A percentile compares a stretch with the other conserved stretches of the same genome.
These are phyloP conservation scores for Nothopassalora personata DNA, from an alignment of 2,329 filamentous ascomycete genomes.

Conservation along the genomic window DNA sequence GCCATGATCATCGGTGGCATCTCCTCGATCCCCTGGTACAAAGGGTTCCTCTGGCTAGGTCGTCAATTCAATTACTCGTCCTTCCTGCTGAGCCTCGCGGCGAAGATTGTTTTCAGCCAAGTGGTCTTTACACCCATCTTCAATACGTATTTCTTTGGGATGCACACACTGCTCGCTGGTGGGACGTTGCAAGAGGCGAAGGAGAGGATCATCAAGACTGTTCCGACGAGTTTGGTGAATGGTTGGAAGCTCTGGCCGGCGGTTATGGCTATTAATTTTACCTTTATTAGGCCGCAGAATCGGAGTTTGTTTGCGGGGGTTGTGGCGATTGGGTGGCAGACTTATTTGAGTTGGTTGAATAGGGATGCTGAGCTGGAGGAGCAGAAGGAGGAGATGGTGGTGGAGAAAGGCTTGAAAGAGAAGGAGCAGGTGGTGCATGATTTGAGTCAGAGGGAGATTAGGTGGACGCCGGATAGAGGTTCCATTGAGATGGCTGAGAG, in stretches of 20 bases:
- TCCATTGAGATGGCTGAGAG: slow-evolving; percentile 3
- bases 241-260: slow-evolving; percentile 84
- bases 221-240: slow-evolving; percentile 71
- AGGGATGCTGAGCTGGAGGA: slow-evolving; percentile 59
- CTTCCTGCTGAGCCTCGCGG: slow-evolving; percentile 61
- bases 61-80: slow-evolving; percentile 79
- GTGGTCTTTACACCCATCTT: slow-evolving; percentile 66
- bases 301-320: slow-evolving; percentile 70
- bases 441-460: slow-evolving; percentile 5
- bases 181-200: slow-evolving; percentile 59
- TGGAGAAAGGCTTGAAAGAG: not conserved
- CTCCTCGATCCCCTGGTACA: slow-evolving; percentile 71
- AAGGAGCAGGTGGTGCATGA: slow-evolving; percentile 7
- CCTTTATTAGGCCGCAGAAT: slow-evolving; percentile 74
- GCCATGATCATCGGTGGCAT: slow-evolving; percentile 69
- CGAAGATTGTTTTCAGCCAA: slow-evolving; percentile 79
- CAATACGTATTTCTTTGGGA: slow-evolving; percentile 50
- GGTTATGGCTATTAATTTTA: slow-evolving; percentile 80
- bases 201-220: slow-evolving; percentile 67
- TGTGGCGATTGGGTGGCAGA: slow-evolving; percentile 86
- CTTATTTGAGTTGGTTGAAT: slow-evolving; percentile 79
- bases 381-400: slow-evolving; percentile 22
- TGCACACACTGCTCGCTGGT: slow-evolving; percentile 51
- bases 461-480: slow-evolving; percentile 5
- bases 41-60: slow-evolving; percentile 78